These are phyloP conservation scores for Melocanna baccifera DNA, from an alignment of 176 grass and related monocot genomes.

Conservation along the genomic window DNA sequence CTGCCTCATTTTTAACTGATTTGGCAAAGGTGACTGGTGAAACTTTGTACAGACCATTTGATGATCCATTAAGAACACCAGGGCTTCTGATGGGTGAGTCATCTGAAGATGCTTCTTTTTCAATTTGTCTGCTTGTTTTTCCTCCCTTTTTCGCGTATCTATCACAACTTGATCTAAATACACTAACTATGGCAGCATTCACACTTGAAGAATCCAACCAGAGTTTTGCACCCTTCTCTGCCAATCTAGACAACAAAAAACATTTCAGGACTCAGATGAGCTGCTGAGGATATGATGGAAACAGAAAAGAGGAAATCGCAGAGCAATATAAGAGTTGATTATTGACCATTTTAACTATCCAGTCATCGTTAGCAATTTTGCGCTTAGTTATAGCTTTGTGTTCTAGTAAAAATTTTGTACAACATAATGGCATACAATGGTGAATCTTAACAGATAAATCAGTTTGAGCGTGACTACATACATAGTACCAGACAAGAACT, in stretches of 20 bases:
- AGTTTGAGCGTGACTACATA: not conserved
- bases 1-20: slow-evolving; percentile 84
- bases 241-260: slow-evolving; percentile 57
- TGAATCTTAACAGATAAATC: not conserved
- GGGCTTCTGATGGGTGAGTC: not conserved
- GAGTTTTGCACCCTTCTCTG: slow-evolving; percentile 62
- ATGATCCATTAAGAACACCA: slow-evolving; percentile 29
- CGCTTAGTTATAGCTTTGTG: not conserved
- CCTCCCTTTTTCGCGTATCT: slow-evolving; percentile 29
- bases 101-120: slow-evolving; percentile 5
- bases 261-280: slow-evolving; percentile 20
- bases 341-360: not conserved
- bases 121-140: slow-evolving; percentile 32
- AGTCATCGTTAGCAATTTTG: not conserved
- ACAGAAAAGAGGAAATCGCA: slow-evolving; percentile 4
- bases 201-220: slow-evolving; percentile 90
- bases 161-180: slow-evolving; percentile 61
- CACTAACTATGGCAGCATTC: slow-evolving; percentile 84
- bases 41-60: slow-evolving; percentile 57
- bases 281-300: slow-evolving; percentile 6
- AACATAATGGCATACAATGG: not conserved
- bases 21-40: slow-evolving; percentile 80
- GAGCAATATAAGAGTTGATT: not conserved
- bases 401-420: not conserved
- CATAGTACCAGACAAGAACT: not conserved